Evolutionary conservation across 2,329 filamentous ascomycete genomes (phyloP).

Genomic region (Colletotrichum sp.): DNA sequence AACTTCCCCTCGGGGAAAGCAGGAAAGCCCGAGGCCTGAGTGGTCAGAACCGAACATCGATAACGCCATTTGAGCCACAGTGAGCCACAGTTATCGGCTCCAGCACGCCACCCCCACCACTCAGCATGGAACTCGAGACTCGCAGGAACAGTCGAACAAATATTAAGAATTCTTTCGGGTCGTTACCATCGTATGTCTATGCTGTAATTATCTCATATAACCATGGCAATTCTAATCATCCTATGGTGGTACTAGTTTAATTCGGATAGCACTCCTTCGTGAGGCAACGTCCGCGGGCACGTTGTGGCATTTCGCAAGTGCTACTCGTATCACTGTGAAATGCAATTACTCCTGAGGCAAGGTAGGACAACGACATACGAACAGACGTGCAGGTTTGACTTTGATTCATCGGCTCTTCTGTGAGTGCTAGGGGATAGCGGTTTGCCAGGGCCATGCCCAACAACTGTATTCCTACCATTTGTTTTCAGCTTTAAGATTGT

Average conservation of each 20-base stretch:
- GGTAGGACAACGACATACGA: background rate
- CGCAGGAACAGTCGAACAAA: background rate
- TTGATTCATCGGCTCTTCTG: background rate
- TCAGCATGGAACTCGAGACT: background rate
- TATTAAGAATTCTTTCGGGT: background rate
- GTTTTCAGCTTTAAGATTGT: background rate
- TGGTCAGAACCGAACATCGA: background rate
- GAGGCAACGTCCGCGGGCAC: background rate
- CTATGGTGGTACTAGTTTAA: background rate
- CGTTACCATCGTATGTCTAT: background rate
- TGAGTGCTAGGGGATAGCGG: background rate
- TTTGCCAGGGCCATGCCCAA: background rate
- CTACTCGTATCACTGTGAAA: background rate
- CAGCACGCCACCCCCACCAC: background rate
- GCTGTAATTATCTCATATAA: background rate
- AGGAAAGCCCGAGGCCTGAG: background rate
- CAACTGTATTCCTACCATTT: background rate
- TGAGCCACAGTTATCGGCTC: background rate
- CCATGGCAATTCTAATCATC: fast-evolving
- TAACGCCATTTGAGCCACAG: background rate
- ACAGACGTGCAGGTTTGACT: background rate
- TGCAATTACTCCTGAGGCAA: background rate
- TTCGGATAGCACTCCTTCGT: fast-evolving
- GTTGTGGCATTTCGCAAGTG: background rate
- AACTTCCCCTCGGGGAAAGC: background rate